These are phyloP conservation scores for Miamiensis avidus DNA, from an alignment of 169 alveolate species.

Conservation along the genomic window DNA sequence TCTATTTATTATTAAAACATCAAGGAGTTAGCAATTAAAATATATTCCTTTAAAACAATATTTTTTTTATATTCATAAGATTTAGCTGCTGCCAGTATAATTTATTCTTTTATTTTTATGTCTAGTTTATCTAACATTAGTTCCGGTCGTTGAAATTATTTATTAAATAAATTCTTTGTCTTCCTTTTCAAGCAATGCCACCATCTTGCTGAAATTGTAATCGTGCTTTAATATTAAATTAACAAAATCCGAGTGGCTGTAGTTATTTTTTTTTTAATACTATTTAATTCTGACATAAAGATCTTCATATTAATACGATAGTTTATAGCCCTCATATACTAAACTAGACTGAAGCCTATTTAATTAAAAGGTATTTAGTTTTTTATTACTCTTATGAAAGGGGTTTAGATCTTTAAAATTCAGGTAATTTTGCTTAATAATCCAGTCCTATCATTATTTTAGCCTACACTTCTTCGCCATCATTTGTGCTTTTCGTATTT, in stretches of 20 bases:
- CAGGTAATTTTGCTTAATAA: too few relatives aligned
- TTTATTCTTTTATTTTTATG: not conserved
- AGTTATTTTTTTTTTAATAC: too few relatives aligned
- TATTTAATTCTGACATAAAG: not conserved
- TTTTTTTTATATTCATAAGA: too few relatives aligned
- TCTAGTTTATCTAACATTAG: not conserved
- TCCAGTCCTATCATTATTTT: not conserved
- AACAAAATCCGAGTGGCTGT: not conserved
- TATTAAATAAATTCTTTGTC: not conserved
- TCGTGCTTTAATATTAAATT: not conserved
- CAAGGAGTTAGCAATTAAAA: too few relatives aligned
- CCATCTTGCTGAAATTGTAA: not conserved
- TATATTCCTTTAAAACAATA: too few relatives aligned
- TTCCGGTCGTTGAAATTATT: not conserved
- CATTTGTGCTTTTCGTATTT: not conserved
- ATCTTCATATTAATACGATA: too few relatives aligned
- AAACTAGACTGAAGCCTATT: not conserved
- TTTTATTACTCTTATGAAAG: too few relatives aligned
- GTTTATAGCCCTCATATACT: not conserved
- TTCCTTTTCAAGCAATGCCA: not conserved
- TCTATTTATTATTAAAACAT: too few relatives aligned
- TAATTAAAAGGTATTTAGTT: too few relatives aligned
- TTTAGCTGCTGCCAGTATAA: too few relatives aligned
- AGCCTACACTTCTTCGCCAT: not conserved
- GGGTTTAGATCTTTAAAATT: not conserved